These are phyloP conservation scores for Verticillium tricorpus DNA, from an alignment of 2,329 filamentous ascomycete species.

Conservation along the genomic window DNA sequence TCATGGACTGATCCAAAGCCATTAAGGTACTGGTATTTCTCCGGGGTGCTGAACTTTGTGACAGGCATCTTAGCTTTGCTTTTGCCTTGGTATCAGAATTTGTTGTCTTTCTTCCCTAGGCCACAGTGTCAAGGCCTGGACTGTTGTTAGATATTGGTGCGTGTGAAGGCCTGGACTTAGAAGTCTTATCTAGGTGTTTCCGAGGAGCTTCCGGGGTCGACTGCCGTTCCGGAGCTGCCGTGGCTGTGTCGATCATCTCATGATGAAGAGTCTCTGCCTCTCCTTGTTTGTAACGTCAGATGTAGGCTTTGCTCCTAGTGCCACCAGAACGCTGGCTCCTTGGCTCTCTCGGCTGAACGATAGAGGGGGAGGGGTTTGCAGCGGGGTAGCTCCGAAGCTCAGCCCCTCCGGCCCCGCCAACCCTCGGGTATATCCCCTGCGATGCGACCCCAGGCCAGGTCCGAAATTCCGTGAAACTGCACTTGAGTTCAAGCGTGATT, in stretches of 20 bases:
- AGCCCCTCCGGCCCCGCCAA: neutral
- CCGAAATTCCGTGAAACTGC: neutral
- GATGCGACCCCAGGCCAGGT: neutral
- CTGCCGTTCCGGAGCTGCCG: neutral
- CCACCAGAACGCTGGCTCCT: no score
- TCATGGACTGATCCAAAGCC: slow-evolving; percentile 68
- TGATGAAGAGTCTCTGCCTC: no score
- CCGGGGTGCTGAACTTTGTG: slow-evolving; percentile 27
- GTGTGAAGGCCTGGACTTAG: neutral
- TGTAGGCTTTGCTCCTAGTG: neutral
- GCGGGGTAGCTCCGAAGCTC: neutral
- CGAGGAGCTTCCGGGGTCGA: neutral
- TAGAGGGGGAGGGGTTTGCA: neutral
- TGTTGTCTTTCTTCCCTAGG: neutral
- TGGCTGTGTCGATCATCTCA: neutral
- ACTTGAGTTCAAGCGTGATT: neutral
- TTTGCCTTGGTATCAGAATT: neutral
- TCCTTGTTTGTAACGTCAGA: neutral
- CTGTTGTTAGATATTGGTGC: neutral
- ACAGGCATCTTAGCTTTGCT: slow-evolving; percentile 23
- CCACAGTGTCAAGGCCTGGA: neutral
- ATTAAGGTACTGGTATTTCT: slow-evolving; percentile 59
- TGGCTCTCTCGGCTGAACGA: no score
- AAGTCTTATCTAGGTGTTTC: neutral
- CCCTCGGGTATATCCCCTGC: neutral